Base-by-base conservation (phyloP, 2,329 filamentous ascomycete genomes). In the Cladosporium sp. region DNA sequence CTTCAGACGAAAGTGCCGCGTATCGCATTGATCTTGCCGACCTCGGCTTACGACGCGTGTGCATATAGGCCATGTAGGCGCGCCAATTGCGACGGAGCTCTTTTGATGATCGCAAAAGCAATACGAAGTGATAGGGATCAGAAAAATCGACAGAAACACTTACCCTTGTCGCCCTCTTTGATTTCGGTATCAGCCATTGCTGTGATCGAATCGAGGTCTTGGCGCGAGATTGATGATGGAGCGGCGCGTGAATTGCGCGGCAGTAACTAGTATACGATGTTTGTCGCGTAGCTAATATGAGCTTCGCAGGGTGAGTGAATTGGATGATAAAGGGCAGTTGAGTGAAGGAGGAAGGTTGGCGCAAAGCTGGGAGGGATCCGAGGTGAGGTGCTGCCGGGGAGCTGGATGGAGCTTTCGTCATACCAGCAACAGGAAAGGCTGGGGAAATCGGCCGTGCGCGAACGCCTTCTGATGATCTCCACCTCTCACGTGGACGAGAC, bases 131-230 rank as follows among this genome's bases (percentile, higher is more conserved):
- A 40, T 58, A n/a, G 47, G 37, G 61, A 51, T 60, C 14, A 34
- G 22, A 20, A 30, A 17, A 37, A 42, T 42, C 3, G n/a, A 6
- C 42, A 6, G 20, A 37, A 52, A 51, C 42, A 64, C 69, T 59
- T 64, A 71, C 68, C 69, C 61, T 70, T 49, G 61, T 69, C 68
- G 61, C 80, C 80, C 69, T 80, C 75, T 70, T 82, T 75, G 65
- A 79, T 72, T 59, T 77, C 70, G 59, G 78, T 74, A 66, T 74
- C 74, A 60, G 77, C 70, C 79, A 81, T 80, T 60, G 63, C 56
- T 38, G 39, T 49, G 28, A 37, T 51, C 55, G 59, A 54, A 49
- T 56, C 25, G 34, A 37, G 58, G 30, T 59, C 60, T 54, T 56
- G 58, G 57, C 60, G 60, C 50, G 40, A 36, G 20, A n/a, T 7